Base-by-base conservation (phyloP, 2,329 filamentous ascomycete species). In the Sclerotinia minor region DNA sequence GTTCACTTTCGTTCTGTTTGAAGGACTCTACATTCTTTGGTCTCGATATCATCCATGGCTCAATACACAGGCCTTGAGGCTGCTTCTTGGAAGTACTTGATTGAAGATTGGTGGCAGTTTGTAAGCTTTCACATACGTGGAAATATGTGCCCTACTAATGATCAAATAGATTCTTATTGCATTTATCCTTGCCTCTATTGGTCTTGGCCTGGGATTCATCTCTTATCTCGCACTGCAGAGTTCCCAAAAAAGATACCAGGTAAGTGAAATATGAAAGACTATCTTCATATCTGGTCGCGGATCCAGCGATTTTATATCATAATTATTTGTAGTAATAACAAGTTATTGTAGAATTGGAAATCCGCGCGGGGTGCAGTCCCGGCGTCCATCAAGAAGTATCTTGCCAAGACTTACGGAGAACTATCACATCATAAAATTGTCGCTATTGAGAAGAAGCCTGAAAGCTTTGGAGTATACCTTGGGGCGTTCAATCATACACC, bases 381-480 rank as follows among this genome's bases (percentile, higher is more conserved):
- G 8, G 47, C 66, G 3, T 67, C 67, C 38, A 53, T 69, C 44
- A 73, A 66, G 69, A 64, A 53, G 41, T 72, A 69, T 60, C 58
- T 75, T 54, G 68, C 65, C 17, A 64, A 70, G 26, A 58, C 63
- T 19, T 44, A 64, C 24, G 54, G 55, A 38, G 58, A 59, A n/a
- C 68, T 73, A 26, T 70, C 64, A 17, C 66, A 68, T 38, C 69
- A 71, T 58, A 67, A 68, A 65, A 69, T 71, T 32, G 68, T 70
- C 55, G 67, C 66, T 50, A 63, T 29, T 21, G 35, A 65, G 29
- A 68, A 69, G 32, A 72, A 69, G 60, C 73, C 73, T 17, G 65
- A 64, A n/a, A 73, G 47, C 65, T 75, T 72, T 71, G 80, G 80
- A 6, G 77, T 81, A 13, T 82, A 80, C 70, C 75, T 82, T 8